Percentiles rank a stretch among this genome's conserved stretches.
phyloP scores from a whole-genome alignment of 768 basidiomycete species.

The Phlegmacium glaucopus region DNA sequence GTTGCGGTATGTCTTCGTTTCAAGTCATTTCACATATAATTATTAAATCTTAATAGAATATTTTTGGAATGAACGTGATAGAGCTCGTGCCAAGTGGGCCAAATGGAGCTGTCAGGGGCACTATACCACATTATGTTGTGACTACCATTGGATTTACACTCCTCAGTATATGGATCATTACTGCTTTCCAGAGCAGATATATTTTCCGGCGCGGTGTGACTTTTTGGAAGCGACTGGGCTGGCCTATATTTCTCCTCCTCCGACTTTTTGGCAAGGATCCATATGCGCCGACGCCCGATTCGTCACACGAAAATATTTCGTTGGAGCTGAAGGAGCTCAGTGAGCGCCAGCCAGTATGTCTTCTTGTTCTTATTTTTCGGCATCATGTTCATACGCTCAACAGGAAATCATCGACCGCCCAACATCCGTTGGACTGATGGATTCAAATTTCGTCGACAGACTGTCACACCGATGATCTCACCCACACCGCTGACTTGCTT shows the following conservation, averaged over 20 bases:
- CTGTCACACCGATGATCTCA: too few species aligned
- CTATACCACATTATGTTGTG: constrained; percentile 40
- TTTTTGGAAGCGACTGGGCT: constrained; percentile 30
- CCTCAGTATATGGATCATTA: constrained; percentile 50
- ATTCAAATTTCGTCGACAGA: too few species aligned
- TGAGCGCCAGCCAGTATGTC: too few species aligned
- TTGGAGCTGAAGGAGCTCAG: too few species aligned
- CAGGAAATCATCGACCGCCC: too few species aligned
- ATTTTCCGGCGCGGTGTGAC: constrained; percentile 24
- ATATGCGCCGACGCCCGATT: not conserved
- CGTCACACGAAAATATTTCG: too few species aligned
- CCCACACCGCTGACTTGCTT: too few species aligned
- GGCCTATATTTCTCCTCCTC: constrained; percentile 28
- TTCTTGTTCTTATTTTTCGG: too few species aligned
- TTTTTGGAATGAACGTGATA: constrained; percentile 38
- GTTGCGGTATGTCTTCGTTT: constrained; percentile 12
- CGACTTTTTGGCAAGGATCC: not conserved
- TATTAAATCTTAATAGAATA: not conserved
- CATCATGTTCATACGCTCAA: too few species aligned
- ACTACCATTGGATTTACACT: constrained; percentile 45
- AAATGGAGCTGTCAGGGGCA: constrained; percentile 37
- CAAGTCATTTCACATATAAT: not conserved
- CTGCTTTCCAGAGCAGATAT: constrained; percentile 48
- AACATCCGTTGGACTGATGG: too few species aligned
- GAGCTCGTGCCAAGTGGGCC: constrained; percentile 34